Percentiles rank a stretch among this genome's conserved stretches.
These are phyloP conservation scores for Lophiostoma macrostomum DNA, from an alignment of 495 filamentous ascomycete genomes.

Conservation along the genomic window DNA sequence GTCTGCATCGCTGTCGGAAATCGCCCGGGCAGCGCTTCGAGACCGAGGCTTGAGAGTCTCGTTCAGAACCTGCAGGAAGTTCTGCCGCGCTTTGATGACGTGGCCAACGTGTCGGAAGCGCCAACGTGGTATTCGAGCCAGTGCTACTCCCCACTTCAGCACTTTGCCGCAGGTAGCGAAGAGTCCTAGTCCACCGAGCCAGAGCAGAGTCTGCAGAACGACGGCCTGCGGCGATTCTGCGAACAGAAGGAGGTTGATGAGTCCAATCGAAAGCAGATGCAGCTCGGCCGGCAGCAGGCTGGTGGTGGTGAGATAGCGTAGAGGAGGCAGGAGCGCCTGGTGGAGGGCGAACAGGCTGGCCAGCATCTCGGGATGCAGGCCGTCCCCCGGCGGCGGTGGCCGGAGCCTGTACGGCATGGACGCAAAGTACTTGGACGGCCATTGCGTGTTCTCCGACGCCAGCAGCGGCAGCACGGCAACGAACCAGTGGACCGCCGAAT, in stretches of 20 bases:
- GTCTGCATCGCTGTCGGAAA: conserved; percentile 51
- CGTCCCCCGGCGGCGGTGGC: conserved; percentile 21
- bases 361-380: conserved; percentile 58
- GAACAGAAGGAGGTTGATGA: conserved; percentile 80
- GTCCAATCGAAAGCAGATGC: conserved; percentile 74
- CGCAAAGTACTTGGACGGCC: conserved; percentile 31
- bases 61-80: conserved; percentile 52
- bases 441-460: conserved; percentile 45
- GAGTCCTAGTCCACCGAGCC: conserved; percentile 78
- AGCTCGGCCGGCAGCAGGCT: conserved; percentile 83
- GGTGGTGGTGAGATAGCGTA: conserved; percentile 79
- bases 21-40: conserved; percentile 37
- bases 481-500: conserved; percentile 68
- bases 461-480: conserved; percentile 63
- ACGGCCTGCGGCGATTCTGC: conserved; percentile 77
- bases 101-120: conserved; percentile 65
- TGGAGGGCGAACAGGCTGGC: conserved; percentile 80
- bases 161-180: conserved; percentile 70
- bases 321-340: conserved; percentile 67
- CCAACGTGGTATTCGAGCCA: conserved; percentile 89
- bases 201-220: conserved; percentile 78
- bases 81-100: conserved; percentile 47
- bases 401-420: conserved; percentile 34
- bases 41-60: conserved; percentile 30
- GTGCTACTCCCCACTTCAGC: conserved; percentile 78